Base-by-base conservation (phyloP, 805 yeast species). In the Spathaspora passalidarum region DNA sequence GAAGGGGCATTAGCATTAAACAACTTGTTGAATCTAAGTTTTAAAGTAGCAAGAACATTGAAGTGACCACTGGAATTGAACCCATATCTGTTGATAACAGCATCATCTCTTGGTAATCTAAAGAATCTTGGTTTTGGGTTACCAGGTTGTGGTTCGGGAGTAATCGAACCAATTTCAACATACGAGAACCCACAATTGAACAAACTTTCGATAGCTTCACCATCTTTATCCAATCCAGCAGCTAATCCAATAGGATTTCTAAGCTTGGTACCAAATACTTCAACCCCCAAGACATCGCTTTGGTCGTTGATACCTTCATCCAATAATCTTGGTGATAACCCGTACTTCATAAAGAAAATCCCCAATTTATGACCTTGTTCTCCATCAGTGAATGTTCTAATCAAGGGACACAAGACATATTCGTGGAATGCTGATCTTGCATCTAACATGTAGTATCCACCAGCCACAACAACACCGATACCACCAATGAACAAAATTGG, bases 201-300 rank as follows among this genome's bases (percentile, higher is more conserved):
- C 48, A 92, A 73, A 0, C 90, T 69, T 56, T 92, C 97, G 54
- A 92, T 81, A 17, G 88, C 96, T 59, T 89, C 96, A 43, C 88
- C 98, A 58, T 91, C 84, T 68, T 92, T 92, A 65, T 92, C 98
- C 52, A 92, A 78, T 10, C 98, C 98, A 20, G 98, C 98, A 42
- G 98, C 97, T 56, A 91, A 76, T 11, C 97, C 97, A 42, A 92
- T 72, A 19, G 98, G 97, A 46, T 84, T 83, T 17, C 76, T 75
- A 60, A 92, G 68, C 45, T 72, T 76, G n/a, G 65, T 66, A 7
- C 88, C 89, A 61, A 88, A 87, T 0, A 84, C 84, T 35, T 74
- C 62, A 17, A 84, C 89, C 13, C 76, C 68, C 50, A 88, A 70
- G 14, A 45, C 43, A n/a, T 60, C 63, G 29, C 54, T 56, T 19